Evolutionary conservation across 148 eudicot species (phyloP), one percentile per base, ranked within the genome.

Genomic region (Fagopyrum esculentum): DNA sequence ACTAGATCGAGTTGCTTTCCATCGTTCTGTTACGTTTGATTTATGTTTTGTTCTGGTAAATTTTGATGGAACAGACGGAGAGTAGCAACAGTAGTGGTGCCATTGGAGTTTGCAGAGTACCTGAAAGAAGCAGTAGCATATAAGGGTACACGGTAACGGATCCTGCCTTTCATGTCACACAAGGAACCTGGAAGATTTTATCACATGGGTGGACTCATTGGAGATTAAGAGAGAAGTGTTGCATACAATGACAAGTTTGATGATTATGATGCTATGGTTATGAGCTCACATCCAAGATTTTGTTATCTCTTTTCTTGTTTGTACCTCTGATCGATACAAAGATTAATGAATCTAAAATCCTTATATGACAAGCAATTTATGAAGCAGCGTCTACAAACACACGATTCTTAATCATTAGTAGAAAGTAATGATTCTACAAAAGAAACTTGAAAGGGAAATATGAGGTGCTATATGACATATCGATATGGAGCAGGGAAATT

Each of bases 111-210:
- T 80, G 93, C 94, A 13, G 91, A 96, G 85, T 90, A 89, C 55
- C 73, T 89, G 80, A 89, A 89, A 82, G 97, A 92, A 79, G 97
- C 98, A 5, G 89, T 91, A 71, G 90, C 94, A 13, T 78, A 78
- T 96, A 48, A 94, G 98, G 29, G 97, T 92, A 96, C 4, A 86
- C 91, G 0, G 91, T 96, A 54, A 90, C 97, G 9, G 99, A 96
- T 75, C 98, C 99, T 4, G 99, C 99, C 54, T 96, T 79, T 77
- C 98, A 92, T 72, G 99, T 96, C 11, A 96, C 11, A 96, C 98
- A 16, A 87, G 99, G 78, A 90, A 87, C 68, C 87, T 96, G 98
- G 98, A 96, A 84, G 98, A 96, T 80, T 88, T 92, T 66, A 79
- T 96, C 11, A 96, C 94, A 16, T 96, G 99, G 99, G 98, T 86